These are phyloP conservation scores for Adansonia madagascariensis DNA, from an alignment of 441 rosid genomes.

Conservation along the genomic window DNA sequence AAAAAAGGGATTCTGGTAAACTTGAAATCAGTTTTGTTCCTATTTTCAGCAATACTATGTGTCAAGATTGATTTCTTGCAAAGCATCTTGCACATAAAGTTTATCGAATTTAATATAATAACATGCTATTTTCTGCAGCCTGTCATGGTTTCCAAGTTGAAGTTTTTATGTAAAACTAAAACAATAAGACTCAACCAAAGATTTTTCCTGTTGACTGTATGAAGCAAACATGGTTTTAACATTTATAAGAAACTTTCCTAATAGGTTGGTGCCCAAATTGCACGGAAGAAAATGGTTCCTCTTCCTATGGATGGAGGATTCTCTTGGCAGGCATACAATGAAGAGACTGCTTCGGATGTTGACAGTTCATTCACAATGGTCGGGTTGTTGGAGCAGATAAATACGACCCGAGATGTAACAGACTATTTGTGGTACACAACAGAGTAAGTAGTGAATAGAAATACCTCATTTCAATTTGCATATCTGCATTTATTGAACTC, in stretches of 20 bases:
- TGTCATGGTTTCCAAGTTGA: background rate
- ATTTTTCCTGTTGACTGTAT: background rate
- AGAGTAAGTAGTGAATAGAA: slow-evolving; percentile 62
- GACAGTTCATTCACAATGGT: slow-evolving; percentile 70
- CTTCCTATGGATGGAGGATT: slow-evolving; percentile 79
- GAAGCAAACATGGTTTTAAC: slow-evolving; percentile 26
- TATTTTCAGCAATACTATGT: background rate
- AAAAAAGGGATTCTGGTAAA: background rate
- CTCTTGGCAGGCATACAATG: slow-evolving; percentile 89
- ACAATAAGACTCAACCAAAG: background rate
- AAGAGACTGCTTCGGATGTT: slow-evolving; percentile 61
- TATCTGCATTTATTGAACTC: slow-evolving; percentile 9
- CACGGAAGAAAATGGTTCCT: slow-evolving; percentile 80
- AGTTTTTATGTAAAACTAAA: background rate
- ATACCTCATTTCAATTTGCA: slow-evolving; percentile 10
- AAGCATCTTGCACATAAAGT: background rate
- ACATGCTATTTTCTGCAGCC: background rate
- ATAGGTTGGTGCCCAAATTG: slow-evolving; percentile 87
- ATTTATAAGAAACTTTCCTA: background rate
- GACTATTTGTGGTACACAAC: slow-evolving; percentile 98
- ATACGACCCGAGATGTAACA: slow-evolving; percentile 80
- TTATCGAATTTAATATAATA: background rate
- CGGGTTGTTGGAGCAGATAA: slow-evolving; percentile 93
- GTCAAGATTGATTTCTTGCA: background rate
- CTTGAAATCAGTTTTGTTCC: background rate